Conservation (phyloP, 805 yeast species). For the Yamadazyma nakazawae region DNA sequence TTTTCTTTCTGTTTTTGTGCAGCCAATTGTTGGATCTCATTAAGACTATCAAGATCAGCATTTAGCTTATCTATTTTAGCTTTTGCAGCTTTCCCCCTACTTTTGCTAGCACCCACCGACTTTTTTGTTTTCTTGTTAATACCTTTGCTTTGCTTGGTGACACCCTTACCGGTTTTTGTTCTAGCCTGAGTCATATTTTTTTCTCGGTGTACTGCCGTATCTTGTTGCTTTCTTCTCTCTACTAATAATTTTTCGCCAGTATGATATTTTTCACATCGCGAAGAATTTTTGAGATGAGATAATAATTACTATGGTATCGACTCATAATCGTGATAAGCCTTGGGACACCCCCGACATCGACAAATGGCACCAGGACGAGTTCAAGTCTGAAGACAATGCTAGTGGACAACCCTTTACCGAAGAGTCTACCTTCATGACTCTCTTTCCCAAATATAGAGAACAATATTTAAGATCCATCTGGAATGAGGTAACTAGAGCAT, state of each 20-base stretch:
- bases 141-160: neutral
- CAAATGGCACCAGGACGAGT: constrained; percentile 88
- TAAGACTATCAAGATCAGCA: constrained; percentile 19
- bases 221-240: neutral
- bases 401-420: constrained; percentile 90
- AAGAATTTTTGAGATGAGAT: constrained; percentile 14
- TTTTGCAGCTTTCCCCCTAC: constrained; percentile 29
- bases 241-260: neutral
- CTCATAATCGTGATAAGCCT: constrained; percentile 92
- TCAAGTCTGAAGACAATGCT: constrained; percentile 83
- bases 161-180: too few species aligned
- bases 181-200: too few species aligned
- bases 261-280: neutral
- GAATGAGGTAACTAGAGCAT: constrained; percentile 85
- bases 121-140: neutral
- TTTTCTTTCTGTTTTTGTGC: constrained; percentile 6
- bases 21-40: constrained; percentile 11
- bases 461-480: constrained; percentile 82
- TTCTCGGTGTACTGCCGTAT: neutral
- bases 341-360: constrained; percentile 97
- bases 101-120: constrained; percentile 14
- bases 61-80: constrained; percentile 33
- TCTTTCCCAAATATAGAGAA: constrained; percentile 96
- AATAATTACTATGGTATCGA: constrained; percentile 66
- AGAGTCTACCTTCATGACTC: constrained; percentile 90